Conservation (phyloP, 345 rosid species). For the Orychophragmus violaceus region DNA sequence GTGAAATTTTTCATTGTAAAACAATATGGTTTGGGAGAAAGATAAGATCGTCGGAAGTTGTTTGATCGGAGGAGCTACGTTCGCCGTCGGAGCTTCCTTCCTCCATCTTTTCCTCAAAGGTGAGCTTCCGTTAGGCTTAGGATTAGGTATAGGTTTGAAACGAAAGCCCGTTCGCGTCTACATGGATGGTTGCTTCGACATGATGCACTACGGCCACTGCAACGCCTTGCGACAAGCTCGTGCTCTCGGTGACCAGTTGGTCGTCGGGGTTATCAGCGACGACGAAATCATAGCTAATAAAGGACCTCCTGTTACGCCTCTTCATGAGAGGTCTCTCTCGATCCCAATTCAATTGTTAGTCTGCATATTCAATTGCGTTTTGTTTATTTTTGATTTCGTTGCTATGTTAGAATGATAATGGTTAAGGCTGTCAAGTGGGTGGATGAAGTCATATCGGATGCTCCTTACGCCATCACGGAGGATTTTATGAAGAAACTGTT, state of each 20-base stretch:
- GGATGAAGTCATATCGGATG: conserved; percentile 80
- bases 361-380: no score
- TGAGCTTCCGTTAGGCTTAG: conserved; percentile 30
- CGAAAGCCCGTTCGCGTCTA: conserved; percentile 70
- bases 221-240: conserved; percentile 88
- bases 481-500: conserved; percentile 77
- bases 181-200: conserved; percentile 99
- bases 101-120: conserved; percentile 33
- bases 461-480: conserved; percentile 92
- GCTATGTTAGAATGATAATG: conserved; percentile 42
- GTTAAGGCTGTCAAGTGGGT: conserved; percentile 98
- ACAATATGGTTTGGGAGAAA: conserved; percentile 31
- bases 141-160: conserved; percentile 33
- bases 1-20: not conserved
- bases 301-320: conserved; percentile 87
- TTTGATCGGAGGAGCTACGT: conserved; percentile 47
- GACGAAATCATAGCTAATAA: conserved; percentile 92
- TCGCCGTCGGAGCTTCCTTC: conserved; percentile 41
- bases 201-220: conserved; percentile 97
- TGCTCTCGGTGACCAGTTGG: conserved; percentile 85
- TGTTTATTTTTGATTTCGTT: not conserved
- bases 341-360: not conserved
- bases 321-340: conserved; percentile 72
- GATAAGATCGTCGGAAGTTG: conserved; percentile 38
- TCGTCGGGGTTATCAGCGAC: conserved; percentile 85